These are phyloP conservation scores for Hemileccinum rubropunctum DNA, from an alignment of 768 basidiomycete genomes.

Conservation along the genomic window DNA sequence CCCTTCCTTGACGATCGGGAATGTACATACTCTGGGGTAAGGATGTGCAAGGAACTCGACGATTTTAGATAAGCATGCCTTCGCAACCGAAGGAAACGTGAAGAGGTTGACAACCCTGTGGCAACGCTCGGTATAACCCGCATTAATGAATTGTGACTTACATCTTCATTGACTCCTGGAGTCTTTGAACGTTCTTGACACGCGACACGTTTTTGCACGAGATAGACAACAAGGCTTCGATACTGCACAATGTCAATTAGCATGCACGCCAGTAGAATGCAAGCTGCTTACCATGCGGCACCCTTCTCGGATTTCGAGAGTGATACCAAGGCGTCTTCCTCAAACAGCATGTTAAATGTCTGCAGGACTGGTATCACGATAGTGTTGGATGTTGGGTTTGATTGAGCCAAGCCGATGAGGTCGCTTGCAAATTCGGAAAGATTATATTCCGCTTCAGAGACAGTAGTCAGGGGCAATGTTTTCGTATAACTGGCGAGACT, in stretches of 20 bases:
- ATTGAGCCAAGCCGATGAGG: constrained; percentile 51
- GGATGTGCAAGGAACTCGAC: constrained; percentile 68
- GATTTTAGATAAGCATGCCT: constrained; percentile 44
- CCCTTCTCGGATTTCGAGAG: constrained; percentile 49
- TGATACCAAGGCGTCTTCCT: constrained; percentile 56
- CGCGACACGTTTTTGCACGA: constrained; percentile 60
- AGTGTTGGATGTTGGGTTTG: constrained; percentile 59
- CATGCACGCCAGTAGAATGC: constrained; percentile 10
- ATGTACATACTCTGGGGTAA: constrained; percentile 68
- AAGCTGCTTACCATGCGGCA: constrained; percentile 46
- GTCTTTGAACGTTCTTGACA: constrained; percentile 81
- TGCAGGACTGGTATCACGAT: constrained; percentile 82
- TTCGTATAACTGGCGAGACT: constrained; percentile 60
- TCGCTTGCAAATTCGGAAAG: constrained; percentile 54
- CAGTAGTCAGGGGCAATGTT: constrained; percentile 43
- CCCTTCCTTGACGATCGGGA: constrained; percentile 9
- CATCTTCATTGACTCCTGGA: constrained; percentile 84
- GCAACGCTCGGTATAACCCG: constrained; percentile 7
- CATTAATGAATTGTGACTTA: constrained; percentile 38
- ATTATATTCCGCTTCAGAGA: constrained; percentile 38
- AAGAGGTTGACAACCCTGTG: constrained; percentile 67
- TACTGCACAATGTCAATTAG: constrained; percentile 36
- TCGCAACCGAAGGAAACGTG: constrained; percentile 43
- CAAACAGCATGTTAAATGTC: constrained; percentile 69
- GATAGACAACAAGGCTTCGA: constrained; percentile 52